Evolutionary conservation across 2,329 filamentous ascomycete species (phyloP), one percentile per base, ranked within the genome.

Genomic region (Aciculosporium take): DNA sequence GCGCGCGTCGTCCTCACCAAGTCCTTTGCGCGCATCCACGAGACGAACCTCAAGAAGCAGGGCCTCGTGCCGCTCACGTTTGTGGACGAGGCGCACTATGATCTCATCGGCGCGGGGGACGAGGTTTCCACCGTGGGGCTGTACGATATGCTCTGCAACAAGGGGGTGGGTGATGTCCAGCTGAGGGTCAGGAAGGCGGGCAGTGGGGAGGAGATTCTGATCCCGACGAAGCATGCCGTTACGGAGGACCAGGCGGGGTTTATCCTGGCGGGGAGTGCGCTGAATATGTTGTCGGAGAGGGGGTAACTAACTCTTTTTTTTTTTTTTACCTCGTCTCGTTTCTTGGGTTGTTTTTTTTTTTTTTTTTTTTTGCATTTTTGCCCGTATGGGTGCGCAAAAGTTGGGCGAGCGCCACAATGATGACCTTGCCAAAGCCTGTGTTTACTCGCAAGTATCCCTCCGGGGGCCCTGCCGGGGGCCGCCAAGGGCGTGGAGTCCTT

Each of bases 41-140:
- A 94, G 71, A 94, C 87, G 24, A 94, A 94, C 61, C 67, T 94
- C 50, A 94, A 94, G 77, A 94, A 94, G 68, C 91, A 98, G 67
- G 91, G 91, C 48, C 83, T 98, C 27, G 86, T 98, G 34, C 91
- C 91, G 2, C 69, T 98, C 53, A 95, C 86, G 0, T 94, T 98
- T 56, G 84, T 69, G 35, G 72, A 94, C 60, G 87, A 93, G 64
- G 72, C 74, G 17, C 91, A 96, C 62, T 96, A 95, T 59, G 84
- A 91, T 55, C 66, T 69, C 48, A 83, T 98, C 48, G 69, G 74
- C 40, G 87, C 88, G 0, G 84, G 87, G 48, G 91, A 98, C 58
- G 70, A 79, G 53, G 84, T 96, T 20, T 68, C 69, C 46, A 96
- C 89, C 0, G 72, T 87, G 29, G 91, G 91, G 0, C 64, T 98